Percentiles rank a stretch among this genome's conserved stretches.
Conservation (phyloP, 768 basidiomycete genomes). For the Mycena chlorophos region DNA sequence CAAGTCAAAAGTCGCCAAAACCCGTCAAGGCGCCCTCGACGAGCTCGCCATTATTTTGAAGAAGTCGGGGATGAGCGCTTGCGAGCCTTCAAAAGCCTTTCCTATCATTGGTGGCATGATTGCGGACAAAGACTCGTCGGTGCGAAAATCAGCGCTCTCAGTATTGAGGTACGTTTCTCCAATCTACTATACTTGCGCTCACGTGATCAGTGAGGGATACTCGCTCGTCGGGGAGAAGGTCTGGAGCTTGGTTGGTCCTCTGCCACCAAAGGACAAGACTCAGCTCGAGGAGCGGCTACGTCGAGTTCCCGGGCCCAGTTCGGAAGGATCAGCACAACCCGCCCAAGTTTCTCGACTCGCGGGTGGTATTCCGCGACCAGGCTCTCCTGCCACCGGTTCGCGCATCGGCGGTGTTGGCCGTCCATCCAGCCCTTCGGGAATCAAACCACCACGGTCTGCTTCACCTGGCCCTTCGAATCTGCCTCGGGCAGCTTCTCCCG, state of each 20-base stretch:
- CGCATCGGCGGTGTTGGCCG: constrained; percentile 48
- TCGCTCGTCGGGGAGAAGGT: constrained; percentile 81
- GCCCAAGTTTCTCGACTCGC: constrained; percentile 57
- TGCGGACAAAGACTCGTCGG: constrained; percentile 85
- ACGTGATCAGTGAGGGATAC: constrained; percentile 67
- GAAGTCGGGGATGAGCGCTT: constrained; percentile 78
- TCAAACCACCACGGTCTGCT: constrained; percentile 31
- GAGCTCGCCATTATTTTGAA: constrained; percentile 77
- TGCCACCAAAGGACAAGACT: constrained; percentile 86
- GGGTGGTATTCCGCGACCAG: constrained; percentile 47
- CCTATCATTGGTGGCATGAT: constrained; percentile 76
- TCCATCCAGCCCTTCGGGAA: constrained; percentile 46
- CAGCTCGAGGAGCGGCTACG: constrained; percentile 89
- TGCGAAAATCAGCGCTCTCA: constrained; percentile 83
- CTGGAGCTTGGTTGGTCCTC: constrained; percentile 72
- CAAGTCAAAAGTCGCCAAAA: constrained; percentile 88
- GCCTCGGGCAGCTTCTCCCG: constrained; percentile 45
- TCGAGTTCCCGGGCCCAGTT: constrained; percentile 71
- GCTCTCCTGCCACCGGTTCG: constrained; percentile 44
- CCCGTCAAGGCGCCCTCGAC: constrained; percentile 83
- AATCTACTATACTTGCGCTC: constrained; percentile 12
- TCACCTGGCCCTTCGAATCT: constrained; percentile 41
- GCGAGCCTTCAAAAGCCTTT: constrained; percentile 80
- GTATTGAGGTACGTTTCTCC: constrained; percentile 65
- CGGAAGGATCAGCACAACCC: constrained; percentile 43